Evolutionary conservation across 176 grass and related monocot genomes (phyloP).

Genomic region (Phyllostachys edulis): DNA sequence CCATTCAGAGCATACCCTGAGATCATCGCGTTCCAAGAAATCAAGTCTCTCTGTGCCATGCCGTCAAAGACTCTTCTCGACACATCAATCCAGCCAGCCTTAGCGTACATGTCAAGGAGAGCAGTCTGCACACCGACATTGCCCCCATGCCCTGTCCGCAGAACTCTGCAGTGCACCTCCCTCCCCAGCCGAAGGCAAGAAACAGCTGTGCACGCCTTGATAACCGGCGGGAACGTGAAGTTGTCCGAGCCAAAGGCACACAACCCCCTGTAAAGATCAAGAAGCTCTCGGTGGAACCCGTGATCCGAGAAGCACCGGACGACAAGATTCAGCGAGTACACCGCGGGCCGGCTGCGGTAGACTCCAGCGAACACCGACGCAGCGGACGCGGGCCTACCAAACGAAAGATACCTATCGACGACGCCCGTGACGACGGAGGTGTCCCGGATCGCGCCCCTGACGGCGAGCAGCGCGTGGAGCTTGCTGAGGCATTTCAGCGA

Average conservation of each 20-base stretch:
- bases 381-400: constrained; percentile 22
- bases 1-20: constrained; percentile 53
- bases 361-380: constrained; percentile 21
- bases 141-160: constrained; percentile 36
- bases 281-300: constrained; percentile 55
- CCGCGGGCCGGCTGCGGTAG: neutral
- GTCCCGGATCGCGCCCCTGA: constrained; percentile 32
- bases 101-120: constrained; percentile 65
- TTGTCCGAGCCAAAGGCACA: constrained; percentile 43
- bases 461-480: constrained; percentile 48
- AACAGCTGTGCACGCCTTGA: constrained; percentile 54
- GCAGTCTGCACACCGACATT: constrained; percentile 62
- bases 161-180: constrained; percentile 53
- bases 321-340: constrained; percentile 49
- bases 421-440: constrained; percentile 21
- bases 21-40: constrained; percentile 69
- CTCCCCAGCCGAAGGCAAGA: constrained; percentile 40
- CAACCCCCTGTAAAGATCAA: constrained; percentile 39
- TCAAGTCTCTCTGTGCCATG: constrained; percentile 52
- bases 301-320: constrained; percentile 57
- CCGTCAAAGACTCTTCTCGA: constrained; percentile 51
- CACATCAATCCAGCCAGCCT: constrained; percentile 30
- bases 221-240: constrained; percentile 60
- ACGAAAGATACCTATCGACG: constrained; percentile 39
- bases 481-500: constrained; percentile 50